Evolutionary conservation across 345 rosid genomes (phyloP).

Genomic region (Dipteronia sinensis): DNA sequence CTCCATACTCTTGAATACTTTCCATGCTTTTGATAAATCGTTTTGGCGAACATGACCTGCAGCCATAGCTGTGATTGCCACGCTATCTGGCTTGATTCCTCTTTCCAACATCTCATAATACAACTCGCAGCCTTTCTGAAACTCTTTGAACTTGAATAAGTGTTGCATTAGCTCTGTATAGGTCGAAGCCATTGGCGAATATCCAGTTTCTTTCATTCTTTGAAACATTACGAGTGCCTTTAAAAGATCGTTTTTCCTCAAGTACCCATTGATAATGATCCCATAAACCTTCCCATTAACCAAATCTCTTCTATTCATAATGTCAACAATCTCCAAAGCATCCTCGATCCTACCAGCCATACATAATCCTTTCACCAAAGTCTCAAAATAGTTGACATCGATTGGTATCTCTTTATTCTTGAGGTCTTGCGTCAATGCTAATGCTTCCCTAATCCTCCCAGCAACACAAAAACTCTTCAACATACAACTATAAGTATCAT

Average conservation of each 20-base stretch:
- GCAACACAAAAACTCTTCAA: constrained; percentile 70
- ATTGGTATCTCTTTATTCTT: constrained; percentile 50
- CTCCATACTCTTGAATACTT: constrained; percentile 57
- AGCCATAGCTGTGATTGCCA: constrained; percentile 63
- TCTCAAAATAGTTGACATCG: constrained; percentile 55
- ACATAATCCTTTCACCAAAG: constrained; percentile 73
- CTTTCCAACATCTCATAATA: constrained; percentile 67
- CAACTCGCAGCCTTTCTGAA: constrained; percentile 53
- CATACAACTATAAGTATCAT: constrained; percentile 49
- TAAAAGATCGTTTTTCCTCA: constrained; percentile 53
- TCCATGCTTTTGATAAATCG: constrained; percentile 69
- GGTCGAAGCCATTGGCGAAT: constrained; percentile 48
- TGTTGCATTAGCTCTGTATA: constrained; percentile 72
- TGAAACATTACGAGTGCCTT: constrained; percentile 61
- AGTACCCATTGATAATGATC: constrained; percentile 58
- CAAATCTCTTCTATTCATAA: constrained; percentile 60
- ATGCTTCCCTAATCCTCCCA: constrained; percentile 72
- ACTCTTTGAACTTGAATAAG: constrained; percentile 55
- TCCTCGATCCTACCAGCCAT: constrained; percentile 63
- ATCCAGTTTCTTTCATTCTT: constrained; percentile 55
- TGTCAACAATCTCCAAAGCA: constrained; percentile 71
- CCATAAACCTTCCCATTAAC: constrained; percentile 54
- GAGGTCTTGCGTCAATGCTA: constrained; percentile 62
- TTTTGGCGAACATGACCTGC: constrained; percentile 61
- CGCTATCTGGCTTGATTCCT: constrained; percentile 57